Base-by-base conservation (phyloP, 2,329 filamentous ascomycete species). In the Apiospora kogelbergensis region DNA sequence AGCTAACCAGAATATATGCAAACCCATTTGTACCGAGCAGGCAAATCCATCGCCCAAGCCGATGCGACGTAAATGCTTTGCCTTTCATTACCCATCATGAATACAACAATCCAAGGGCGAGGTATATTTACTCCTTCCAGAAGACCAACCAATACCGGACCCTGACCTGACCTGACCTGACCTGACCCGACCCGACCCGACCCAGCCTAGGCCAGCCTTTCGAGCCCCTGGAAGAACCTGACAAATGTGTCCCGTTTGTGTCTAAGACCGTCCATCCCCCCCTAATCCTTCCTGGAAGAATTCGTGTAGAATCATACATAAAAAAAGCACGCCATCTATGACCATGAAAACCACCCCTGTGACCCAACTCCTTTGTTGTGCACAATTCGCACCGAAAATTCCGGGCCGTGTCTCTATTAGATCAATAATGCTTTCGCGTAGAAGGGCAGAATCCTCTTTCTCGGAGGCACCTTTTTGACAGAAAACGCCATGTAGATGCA, bases 401-500 rank as follows among this genome's bases (percentile, higher is more conserved):
- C 53, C 17, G 20, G 26, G 26, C 53, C 53, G 53, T 37, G 53
- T 37, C 53, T 60, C 26, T 60, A 33, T 30, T 17, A 60, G 30
- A 60, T 30, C 53, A 60, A 37, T n/a, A 60, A 60, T 37, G 53
- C 53, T 37, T 45, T 60, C 53, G 30, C 30, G 30, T 37, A 20
- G 6, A 60, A 60, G 20, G 30, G 53, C 53, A 60, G 17, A 60
- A 60, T 9, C 53, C 53, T 33, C 53, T 9, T 57, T 60, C 37
- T 20, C n/a, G 17, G 53, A 60, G 53, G 30, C 53, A 60, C 30
- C 33, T 37, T 60, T 60, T 60, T 60, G 53, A 60, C 53, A 40
- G 37, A 44, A 66, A 68, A 69, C 68, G 68, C 68, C 68, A 33
- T 68, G 67, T 60, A 65, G 67, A 68, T 68, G 63, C 67, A 68